phyloP scores from a whole-genome alignment of 2,329 filamentous ascomycete species.

The Xylaria multiplex region DNA sequence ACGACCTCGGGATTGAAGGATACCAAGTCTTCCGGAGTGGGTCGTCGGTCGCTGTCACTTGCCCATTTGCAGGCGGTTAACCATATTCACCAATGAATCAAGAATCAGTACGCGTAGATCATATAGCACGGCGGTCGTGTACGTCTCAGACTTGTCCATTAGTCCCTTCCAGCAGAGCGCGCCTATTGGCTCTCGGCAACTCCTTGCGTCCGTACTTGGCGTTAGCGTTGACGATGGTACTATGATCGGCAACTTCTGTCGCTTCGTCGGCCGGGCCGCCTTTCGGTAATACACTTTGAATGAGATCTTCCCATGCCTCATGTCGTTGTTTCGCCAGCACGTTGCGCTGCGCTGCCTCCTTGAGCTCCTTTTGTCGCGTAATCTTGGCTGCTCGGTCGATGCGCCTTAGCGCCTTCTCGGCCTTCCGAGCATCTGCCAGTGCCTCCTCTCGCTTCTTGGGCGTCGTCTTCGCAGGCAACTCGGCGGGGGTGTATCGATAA shows the following conservation, averaged over 20 bases:
- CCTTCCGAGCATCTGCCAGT: slow-evolving; percentile 68
- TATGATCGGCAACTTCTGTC: slow-evolving; percentile 68
- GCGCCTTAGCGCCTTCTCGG: slow-evolving; percentile 68
- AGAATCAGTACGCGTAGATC: background rate
- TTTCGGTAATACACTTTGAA: slow-evolving; percentile 64
- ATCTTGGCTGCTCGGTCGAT: slow-evolving; percentile 71
- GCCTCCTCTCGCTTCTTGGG: slow-evolving; percentile 70
- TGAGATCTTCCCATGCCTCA: slow-evolving; percentile 68
- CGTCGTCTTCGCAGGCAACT: slow-evolving; percentile 53
- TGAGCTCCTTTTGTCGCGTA: slow-evolving; percentile 72
- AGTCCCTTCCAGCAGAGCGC: slow-evolving; percentile 42
- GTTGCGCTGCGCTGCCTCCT: slow-evolving; percentile 64
- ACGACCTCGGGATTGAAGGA: background rate
- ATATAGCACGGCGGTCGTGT: background rate
- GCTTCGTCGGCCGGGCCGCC: slow-evolving; percentile 49
- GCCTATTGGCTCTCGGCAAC: slow-evolving; percentile 59
- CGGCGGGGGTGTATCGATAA: slow-evolving; percentile 67
- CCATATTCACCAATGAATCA: background rate
- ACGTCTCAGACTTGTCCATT: slow-evolving; percentile 21
- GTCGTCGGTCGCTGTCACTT: background rate
- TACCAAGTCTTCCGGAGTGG: background rate
- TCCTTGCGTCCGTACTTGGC: slow-evolving; percentile 64
- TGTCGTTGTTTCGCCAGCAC: slow-evolving; percentile 64
- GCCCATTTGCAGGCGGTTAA: background rate
- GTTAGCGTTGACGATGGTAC: slow-evolving; percentile 72